Conservation (phyloP, 345 rosid species). For the Murraya paniculata region DNA sequence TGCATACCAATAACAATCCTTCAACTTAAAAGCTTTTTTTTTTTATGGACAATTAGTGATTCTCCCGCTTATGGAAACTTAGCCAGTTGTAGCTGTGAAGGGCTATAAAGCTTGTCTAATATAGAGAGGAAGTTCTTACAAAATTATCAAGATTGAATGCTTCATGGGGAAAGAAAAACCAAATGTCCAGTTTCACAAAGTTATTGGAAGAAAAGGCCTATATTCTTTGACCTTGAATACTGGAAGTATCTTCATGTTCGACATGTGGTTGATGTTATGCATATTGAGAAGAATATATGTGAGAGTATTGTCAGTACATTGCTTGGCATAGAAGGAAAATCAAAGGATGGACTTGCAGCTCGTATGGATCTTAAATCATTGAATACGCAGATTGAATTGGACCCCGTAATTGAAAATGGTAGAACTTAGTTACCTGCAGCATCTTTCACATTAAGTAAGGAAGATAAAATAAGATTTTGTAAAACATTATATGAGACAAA, state of each 20-base stretch:
- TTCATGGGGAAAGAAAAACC: not conserved
- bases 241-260: not conserved
- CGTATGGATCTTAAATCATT: not conserved
- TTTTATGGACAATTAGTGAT: not conserved
- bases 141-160: not conserved
- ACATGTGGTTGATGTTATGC: not conserved
- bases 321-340: not conserved
- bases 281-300: not conserved
- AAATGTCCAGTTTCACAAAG: not conserved
- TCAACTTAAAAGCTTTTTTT: not conserved
- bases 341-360: not conserved
- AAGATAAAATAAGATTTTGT: not conserved
- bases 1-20: not conserved
- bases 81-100: not conserved
- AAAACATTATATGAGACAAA: not conserved
- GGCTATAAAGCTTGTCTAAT: no score
- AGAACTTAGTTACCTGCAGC: not conserved
- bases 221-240: not conserved
- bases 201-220: not conserved
- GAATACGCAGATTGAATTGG: not conserved
- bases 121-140: not conserved
- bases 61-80: not conserved
- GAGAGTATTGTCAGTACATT: not conserved
- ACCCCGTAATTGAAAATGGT: not conserved
- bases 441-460: not conserved